A percentile compares a stretch with the other conserved stretches of the same genome.
These are phyloP conservation scores for Aspergillus awamori DNA, from an alignment of 2,329 filamentous ascomycete genomes.

Conservation along the genomic window DNA sequence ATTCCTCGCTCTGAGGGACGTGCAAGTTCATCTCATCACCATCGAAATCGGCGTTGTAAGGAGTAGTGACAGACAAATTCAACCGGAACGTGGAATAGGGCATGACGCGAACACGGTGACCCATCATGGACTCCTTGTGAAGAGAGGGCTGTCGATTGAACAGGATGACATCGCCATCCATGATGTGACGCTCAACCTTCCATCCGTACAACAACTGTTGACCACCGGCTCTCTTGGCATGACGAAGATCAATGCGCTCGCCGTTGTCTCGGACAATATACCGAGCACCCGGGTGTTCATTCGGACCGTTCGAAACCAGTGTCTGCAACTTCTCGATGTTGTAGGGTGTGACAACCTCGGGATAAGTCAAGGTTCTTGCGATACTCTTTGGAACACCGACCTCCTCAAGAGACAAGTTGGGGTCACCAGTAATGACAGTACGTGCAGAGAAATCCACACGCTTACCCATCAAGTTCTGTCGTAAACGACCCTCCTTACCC, in stretches of 20 bases:
- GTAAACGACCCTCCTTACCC: slow-evolving; percentile 96
- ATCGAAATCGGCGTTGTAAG: slow-evolving; percentile 99
- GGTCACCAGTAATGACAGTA: slow-evolving; percentile 99
- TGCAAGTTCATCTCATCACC: slow-evolving; percentile 99
- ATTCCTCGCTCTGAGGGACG: slow-evolving; percentile 96
- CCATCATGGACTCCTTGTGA: slow-evolving; percentile 99
- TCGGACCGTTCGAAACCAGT: slow-evolving; percentile 89
- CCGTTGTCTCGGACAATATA: slow-evolving; percentile 95
- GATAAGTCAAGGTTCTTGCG: slow-evolving; percentile 89
- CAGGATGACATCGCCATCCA: slow-evolving; percentile 96
- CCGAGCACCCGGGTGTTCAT: slow-evolving; percentile 92
- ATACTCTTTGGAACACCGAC: slow-evolving; percentile 96
- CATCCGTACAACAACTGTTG: slow-evolving; percentile 93
- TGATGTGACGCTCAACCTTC: slow-evolving; percentile 97
- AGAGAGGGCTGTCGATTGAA: slow-evolving; percentile 99
- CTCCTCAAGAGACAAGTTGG: slow-evolving; percentile 93
- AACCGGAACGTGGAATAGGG: slow-evolving; percentile 98
- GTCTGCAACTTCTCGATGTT: slow-evolving; percentile 92
- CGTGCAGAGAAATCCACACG: slow-evolving; percentile 98
- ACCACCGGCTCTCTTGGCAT: slow-evolving; percentile 78
- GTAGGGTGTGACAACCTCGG: slow-evolving; percentile 95
- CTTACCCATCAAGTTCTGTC: slow-evolving; percentile 99
- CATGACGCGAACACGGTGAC: slow-evolving; percentile 95
- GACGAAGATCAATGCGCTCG: slow-evolving; percentile 89
- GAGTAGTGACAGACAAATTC: slow-evolving; percentile 95